Base-by-base conservation (phyloP, 2,329 filamentous ascomycete genomes). In the Penicillium sp. region DNA sequence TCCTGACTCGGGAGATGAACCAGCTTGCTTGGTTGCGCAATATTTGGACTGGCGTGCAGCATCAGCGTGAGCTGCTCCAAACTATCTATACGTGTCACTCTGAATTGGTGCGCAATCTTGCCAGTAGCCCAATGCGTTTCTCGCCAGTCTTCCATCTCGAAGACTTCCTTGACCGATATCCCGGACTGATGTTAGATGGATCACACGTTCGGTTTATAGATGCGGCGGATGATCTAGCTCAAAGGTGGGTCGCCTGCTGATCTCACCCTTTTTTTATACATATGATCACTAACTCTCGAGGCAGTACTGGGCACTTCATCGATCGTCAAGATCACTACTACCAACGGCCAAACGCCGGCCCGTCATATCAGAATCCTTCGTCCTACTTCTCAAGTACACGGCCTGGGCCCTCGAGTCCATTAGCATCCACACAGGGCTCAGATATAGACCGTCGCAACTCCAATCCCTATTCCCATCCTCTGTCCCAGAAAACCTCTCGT, bases 101-200 rank as follows among this genome's bases (percentile, higher is more conserved):
- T 0, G 89, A 92, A 70, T 80, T 95, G n/a, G 86, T 92, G 51
- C 89, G 89, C 68, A 86, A 84, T 4, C 72, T 91, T 20, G 81
- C 84, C 1, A 85, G 81, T 52, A 89, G 84, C 60, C 81, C 86
- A 0, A 87, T 89, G 81, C 79, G 89, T 10, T 91, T 90, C 63
- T 87, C 87, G 0, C 87, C 89, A 0, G 88, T 90, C 1, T 93
- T 94, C 66, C 89, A 94, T 59, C 82, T 92, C 14, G 90, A 94
- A 61, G 89, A 94, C 68, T 95, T 95, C 72, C 92, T 94, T 64
- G 89, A 94, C 64, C 82, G 91, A 29, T 96, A 96, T 20, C 85
- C 85, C 0, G 87, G 86, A 1, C 81, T 85, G 55, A 78, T 81
- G 5, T 89, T 94, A 53, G 89, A 94, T 65, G 85, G 88, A 2